phyloP scores from a whole-genome alignment of 805 yeast species.

The Candida methanosorbosa region DNA sequence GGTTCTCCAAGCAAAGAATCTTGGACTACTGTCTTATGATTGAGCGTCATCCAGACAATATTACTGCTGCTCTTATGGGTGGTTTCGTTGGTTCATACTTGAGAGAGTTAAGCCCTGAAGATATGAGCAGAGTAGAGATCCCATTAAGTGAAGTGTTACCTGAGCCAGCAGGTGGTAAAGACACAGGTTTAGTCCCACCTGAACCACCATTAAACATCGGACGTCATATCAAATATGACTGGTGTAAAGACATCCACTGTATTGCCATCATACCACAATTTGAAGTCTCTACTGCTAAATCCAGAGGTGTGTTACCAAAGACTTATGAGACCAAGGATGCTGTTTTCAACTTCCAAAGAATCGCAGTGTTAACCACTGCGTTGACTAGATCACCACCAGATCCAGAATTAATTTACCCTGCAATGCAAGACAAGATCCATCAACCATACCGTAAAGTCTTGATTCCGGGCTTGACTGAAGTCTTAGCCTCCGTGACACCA shows the following conservation, averaged over 20 bases:
- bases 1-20: constrained; percentile 70
- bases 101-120: constrained; percentile 67
- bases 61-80: constrained; percentile 98
- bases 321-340: constrained; percentile 74
- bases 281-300: constrained; percentile 87
- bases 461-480: constrained; percentile 85
- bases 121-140: constrained; percentile 66
- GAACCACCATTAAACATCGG: constrained; percentile 84
- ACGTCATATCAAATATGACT: constrained; percentile 76
- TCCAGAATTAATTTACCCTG: constrained; percentile 75
- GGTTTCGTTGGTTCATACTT: constrained; percentile 95
- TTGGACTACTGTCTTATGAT: constrained; percentile 94
- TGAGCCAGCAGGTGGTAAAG: constrained; percentile 60
- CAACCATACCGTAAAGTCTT: constrained; percentile 93
- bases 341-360: constrained; percentile 86
- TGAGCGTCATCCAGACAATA: constrained; percentile 97
- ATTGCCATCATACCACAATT: constrained; percentile 89
- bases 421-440: constrained; percentile 95
- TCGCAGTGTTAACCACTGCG: constrained; percentile 89
- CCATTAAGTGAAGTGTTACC: constrained; percentile 84
- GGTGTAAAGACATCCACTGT: constrained; percentile 79
- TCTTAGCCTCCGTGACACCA: constrained; percentile 74
- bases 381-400: constrained; percentile 79
- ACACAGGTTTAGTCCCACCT: constrained; percentile 63
- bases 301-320: constrained; percentile 83